Percentiles rank a stretch among this genome's conserved stretches.
phyloP scores from a whole-genome alignment of 306 rosid species.

The Cucumis hystrix region DNA sequence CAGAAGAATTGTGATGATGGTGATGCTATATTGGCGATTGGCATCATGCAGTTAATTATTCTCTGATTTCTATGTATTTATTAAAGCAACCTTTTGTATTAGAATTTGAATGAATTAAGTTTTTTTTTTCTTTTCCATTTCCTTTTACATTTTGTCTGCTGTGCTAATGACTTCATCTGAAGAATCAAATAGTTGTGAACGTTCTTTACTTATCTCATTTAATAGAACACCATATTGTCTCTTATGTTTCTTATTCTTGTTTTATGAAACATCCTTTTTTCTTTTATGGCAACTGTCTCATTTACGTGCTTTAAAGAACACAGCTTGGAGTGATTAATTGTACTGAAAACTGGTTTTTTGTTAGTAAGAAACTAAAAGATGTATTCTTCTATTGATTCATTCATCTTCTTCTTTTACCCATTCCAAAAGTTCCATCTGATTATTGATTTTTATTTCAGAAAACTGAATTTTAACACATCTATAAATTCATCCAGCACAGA shows the following conservation, averaged over 20 bases:
- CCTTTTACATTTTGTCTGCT: neutral
- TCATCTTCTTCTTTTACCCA: neutral
- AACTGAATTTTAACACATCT: slow-evolving; percentile 35
- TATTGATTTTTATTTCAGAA: neutral
- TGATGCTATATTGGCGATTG: neutral
- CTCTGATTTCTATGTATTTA: neutral
- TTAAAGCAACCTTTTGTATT: neutral
- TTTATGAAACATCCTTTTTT: neutral
- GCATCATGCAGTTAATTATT: neutral
- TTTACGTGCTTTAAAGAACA: neutral
- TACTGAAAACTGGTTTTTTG: neutral
- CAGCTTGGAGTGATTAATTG: slow-evolving; percentile 1
- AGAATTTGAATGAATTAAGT: neutral
- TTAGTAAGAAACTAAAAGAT: neutral
- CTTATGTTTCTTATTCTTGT: neutral
- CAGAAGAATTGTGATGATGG: neutral
- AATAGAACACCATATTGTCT: neutral
- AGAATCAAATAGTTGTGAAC: neutral
- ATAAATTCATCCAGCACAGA: slow-evolving; percentile 70
- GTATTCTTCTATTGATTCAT: neutral
- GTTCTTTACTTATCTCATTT: neutral
- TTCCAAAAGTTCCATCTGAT: neutral
- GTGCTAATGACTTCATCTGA: neutral
- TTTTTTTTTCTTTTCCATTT: neutral
- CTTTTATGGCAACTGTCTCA: neutral